These are phyloP conservation scores for Paraphaeosphaeria minitans DNA, from an alignment of 2,329 filamentous ascomycete genomes.

Conservation along the genomic window DNA sequence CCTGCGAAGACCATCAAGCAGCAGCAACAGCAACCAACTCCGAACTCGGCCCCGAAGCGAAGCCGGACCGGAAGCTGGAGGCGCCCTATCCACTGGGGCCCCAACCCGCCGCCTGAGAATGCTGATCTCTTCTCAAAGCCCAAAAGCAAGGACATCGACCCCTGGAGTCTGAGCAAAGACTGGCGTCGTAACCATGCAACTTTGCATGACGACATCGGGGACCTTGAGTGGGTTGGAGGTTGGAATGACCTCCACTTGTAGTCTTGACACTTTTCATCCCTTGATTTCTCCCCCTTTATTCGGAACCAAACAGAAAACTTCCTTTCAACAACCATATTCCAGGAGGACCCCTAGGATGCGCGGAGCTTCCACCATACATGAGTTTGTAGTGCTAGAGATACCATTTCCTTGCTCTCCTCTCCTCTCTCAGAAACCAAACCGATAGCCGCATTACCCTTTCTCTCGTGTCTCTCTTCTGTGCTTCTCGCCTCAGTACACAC, in stretches of 20 bases:
- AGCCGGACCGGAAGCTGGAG: conserved; percentile 47
- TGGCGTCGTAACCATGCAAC: conserved; percentile 53
- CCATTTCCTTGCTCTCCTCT: conserved; percentile 43
- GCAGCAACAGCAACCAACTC: conserved; percentile 37
- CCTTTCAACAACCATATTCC: conserved; percentile 18
- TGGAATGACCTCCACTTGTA: conserved; percentile 75
- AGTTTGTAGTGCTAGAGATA: conserved; percentile 49
- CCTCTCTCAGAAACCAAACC: conserved; percentile 19
- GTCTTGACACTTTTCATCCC: conserved; percentile 51
- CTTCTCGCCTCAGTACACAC: conserved; percentile 3
- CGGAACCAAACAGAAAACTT: conserved; percentile 30
- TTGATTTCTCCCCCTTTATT: conserved; percentile 30
- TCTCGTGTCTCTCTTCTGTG: conserved; percentile 24
- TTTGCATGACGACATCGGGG: conserved; percentile 68
- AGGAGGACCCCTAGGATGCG: conserved; percentile 9
- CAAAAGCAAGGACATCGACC: conserved; percentile 38
- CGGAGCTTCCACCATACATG: conserved; percentile 17
- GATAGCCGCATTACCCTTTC: conserved; percentile 25
- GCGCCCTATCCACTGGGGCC: conserved; percentile 43
- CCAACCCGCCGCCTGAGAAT: conserved; percentile 43
- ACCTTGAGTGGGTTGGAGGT: conserved; percentile 94
- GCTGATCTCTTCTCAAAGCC: conserved; percentile 42
- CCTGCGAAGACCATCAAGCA: conserved; percentile 40
- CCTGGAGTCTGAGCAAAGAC: conserved; percentile 54
- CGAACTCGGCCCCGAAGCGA: conserved; percentile 46